Base-by-base conservation (phyloP, 495 filamentous ascomycete species). In the Trichoderma reesei region DNA sequence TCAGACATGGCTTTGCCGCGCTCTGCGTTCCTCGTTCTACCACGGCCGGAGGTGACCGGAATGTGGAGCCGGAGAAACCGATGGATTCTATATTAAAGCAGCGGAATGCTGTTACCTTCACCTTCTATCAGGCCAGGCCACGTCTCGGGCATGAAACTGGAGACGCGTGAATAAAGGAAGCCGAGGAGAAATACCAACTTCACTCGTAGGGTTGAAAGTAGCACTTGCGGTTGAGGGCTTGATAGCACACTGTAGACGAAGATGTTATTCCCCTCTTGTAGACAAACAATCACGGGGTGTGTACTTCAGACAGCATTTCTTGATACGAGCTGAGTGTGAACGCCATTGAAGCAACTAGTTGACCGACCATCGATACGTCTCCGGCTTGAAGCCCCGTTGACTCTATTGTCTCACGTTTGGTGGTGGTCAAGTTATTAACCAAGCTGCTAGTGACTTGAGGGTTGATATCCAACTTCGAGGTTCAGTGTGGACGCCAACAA, bases 11-110 rank as follows among this genome's bases (percentile, higher is more conserved):
- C 51, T 48, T 48, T 56, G 51, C 51, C 51, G 51, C 51, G 51
- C 20, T 56, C 51, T 56, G 51, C 51, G 51, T 26, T 56, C 20
- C 11, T 34, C 51, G 26, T 26, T 31, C 51, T 10, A 34, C 33
- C 51, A 56, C 51, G 31, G 51, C 3, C 51, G 51, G 51, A 20
- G 51, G 51, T 14, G 51, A 31, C 51, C 51, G 51, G 51, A 34
- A 56, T 56, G 51, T 34, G 51, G 51, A 26, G 51, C 51, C 51
- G 51, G 51, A 56, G 31, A 56, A 56, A 33, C 51, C 51, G 51
- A 56, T 56, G 26, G 4, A 1, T 10, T 56, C 0, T 34, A 14
- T 8, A 14, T n/a, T 56, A 20, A n/a, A 56, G 20, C 51, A 13
- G 11, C 16, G 51, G 51, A 56, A 56, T 56, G 51, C 34, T 33